phyloP scores from a whole-genome alignment of 2,329 filamentous ascomycete species.

The Trichophyton mentagrophytes region DNA sequence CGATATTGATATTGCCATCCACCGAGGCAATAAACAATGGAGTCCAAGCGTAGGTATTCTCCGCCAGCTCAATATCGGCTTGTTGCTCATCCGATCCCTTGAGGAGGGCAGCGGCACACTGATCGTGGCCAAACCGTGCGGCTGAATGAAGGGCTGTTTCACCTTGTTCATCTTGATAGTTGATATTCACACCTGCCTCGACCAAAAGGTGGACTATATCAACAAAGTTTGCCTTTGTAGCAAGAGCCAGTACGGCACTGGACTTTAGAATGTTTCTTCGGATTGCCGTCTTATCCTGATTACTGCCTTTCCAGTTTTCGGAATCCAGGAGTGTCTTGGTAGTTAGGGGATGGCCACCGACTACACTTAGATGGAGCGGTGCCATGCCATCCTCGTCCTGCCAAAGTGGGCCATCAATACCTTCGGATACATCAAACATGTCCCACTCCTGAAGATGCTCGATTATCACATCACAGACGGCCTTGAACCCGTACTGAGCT shows the following conservation, averaged over 20 bases:
- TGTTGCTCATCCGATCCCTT: constrained; percentile 57
- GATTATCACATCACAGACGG: constrained; percentile 80
- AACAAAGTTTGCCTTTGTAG: constrained; percentile 75
- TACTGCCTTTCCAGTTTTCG: constrained; percentile 60
- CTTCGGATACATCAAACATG: constrained; percentile 69
- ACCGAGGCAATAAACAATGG: constrained; percentile 88
- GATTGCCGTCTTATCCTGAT: constrained; percentile 48
- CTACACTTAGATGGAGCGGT: constrained; percentile 81
- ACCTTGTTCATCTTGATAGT: constrained; percentile 79
- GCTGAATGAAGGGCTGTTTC: constrained; percentile 89
- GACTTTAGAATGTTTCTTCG: constrained; percentile 65
- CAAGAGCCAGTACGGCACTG: constrained; percentile 74
- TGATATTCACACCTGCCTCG: constrained; percentile 79
- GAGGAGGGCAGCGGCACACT: constrained; percentile 67
- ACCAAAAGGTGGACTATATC: constrained; percentile 78
- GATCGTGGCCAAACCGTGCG: constrained; percentile 70
- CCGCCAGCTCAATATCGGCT: constrained; percentile 60
- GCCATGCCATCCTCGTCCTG: constrained; percentile 87
- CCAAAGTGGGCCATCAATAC: constrained; percentile 79
- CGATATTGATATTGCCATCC: constrained; percentile 66
- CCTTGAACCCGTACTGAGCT: constrained; percentile 84
- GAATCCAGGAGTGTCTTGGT: constrained; percentile 69
- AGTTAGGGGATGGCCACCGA: constrained; percentile 77
- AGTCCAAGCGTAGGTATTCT: constrained; percentile 85
- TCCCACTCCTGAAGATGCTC: constrained; percentile 79